Evolutionary conservation across 2,329 filamentous ascomycete genomes (phyloP), one percentile per base, ranked within the genome.

Genomic region (Trichoderma sp.): DNA sequence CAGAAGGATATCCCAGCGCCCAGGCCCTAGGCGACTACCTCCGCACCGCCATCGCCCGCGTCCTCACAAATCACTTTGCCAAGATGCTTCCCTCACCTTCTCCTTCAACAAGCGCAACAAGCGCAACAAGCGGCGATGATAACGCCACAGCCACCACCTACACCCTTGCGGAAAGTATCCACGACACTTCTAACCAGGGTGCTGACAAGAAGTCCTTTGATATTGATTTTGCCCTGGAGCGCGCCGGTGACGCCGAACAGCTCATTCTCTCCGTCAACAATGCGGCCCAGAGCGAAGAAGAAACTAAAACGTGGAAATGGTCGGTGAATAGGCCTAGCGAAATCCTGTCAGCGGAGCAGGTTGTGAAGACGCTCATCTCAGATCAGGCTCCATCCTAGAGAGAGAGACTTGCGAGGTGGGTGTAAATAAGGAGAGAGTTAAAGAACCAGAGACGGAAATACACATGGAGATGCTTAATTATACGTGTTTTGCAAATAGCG

Each of bases 11-110:
- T 71, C 80, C 82, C 0, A 80, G 80, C 71, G 76, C 84, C 19
- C 71, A 73, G 11, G 82, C 84, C 40, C 79, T 86, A 6, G 76
- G 79, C 14, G 80, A 82, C 71, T 87, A 87, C 74, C 72, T 87
- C 10, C 77, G 79, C 68, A 80, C 80, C 21, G 82, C 83, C 14
- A 78, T 81, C 8, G 73, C 79, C 29, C 83, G 81, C 56, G 77
- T 79, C 53, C 76, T 86, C 3, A 76, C 81, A 0, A 75, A 80
- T 11, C 77, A 79, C 66, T 76, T 77, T 59, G 73, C 82, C 35
- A 71, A 74, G 27, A 70, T 72, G 37, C 73, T 79, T 19, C 63
- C 67, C 19, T 47, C 47, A 1, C 63, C 55, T 24, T 13, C 49
- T 2, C 27, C 7, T 53, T 49, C 27, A 27, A 40, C 13, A 29